A percentile compares a stretch with the other conserved stretches of the same genome.
Conservation (phyloP, 306 rosid genomes). For the Argentina anserina region DNA sequence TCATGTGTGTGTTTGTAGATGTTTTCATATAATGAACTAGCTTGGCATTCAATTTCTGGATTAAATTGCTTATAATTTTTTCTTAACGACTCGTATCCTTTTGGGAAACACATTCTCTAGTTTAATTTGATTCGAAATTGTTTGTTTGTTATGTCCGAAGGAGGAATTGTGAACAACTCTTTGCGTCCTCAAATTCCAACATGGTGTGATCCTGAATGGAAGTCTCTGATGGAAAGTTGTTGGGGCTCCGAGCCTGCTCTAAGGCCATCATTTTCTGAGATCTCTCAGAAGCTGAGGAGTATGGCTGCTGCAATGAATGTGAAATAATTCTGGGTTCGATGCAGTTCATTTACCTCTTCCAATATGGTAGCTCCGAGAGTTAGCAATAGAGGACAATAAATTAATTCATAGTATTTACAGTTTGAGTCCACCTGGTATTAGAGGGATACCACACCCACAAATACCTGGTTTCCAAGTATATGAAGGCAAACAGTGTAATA, state of each 20-base stretch:
- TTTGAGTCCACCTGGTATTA: slow-evolving; percentile 45
- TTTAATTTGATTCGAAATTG: slow-evolving; percentile 6
- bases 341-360: slow-evolving; percentile 32
- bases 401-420: slow-evolving; percentile 43
- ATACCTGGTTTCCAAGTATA: slow-evolving; percentile 43
- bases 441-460: too few species aligned
- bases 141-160: slow-evolving; percentile 36
- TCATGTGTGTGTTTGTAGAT: background rate
- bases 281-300: slow-evolving; percentile 91
- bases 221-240: slow-evolving; percentile 86
- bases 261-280: slow-evolving; percentile 93
- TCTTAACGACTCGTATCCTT: background rate
- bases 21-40: background rate
- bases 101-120: background rate
- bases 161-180: slow-evolving; percentile 87
- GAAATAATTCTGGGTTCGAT: slow-evolving; percentile 47
- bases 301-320: slow-evolving; percentile 96
- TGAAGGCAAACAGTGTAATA: slow-evolving; percentile 42
- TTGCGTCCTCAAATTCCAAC: slow-evolving; percentile 89
- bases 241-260: slow-evolving; percentile 84
- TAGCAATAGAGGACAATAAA: slow-evolving; percentile 33
- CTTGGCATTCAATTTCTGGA: background rate
- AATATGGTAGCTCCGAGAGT: slow-evolving; percentile 44
- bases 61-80: background rate
- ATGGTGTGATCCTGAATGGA: slow-evolving; percentile 99